A percentile compares a stretch with the other conserved stretches of the same genome.
Evolutionary conservation across 768 basidiomycete species (phyloP).

Genomic region (Antrodiella citrinella): DNA sequence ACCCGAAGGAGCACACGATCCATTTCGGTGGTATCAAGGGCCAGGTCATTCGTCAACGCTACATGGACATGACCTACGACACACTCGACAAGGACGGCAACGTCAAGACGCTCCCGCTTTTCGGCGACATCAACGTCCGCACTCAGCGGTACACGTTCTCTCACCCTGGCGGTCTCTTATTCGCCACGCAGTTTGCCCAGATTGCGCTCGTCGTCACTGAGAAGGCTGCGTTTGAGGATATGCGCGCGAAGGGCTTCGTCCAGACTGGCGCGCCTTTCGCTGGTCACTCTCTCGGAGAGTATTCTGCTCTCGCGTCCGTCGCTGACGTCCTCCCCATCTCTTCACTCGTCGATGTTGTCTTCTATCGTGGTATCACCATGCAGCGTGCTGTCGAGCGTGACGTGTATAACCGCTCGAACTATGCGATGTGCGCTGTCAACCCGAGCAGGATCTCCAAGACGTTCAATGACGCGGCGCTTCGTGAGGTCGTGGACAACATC

Average conservation of each 20-base stretch:
- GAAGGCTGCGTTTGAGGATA: constrained; percentile 97
- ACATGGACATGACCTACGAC: constrained; percentile 99
- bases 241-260: constrained; percentile 93
- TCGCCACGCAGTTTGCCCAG: constrained; percentile 97
- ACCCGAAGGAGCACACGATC: constrained; percentile 95
- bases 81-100: constrained; percentile 94
- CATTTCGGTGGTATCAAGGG: constrained; percentile 99
- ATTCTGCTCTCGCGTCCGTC: constrained; percentile 95
- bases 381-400: constrained; percentile 98
- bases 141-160: constrained; percentile 98
- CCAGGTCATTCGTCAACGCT: constrained; percentile 95
- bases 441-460: constrained; percentile 90
- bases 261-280: constrained; percentile 91
- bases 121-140: constrained; percentile 90
- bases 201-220: constrained; percentile 98
- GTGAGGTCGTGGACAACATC: constrained; percentile 94
- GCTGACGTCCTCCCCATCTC: constrained; percentile 95
- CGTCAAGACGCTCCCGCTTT: constrained; percentile 92
- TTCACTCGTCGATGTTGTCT: constrained; percentile 93
- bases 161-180: constrained; percentile 90
- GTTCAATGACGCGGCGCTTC: constrained; percentile 92
- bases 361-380: constrained; percentile 99
- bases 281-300: constrained; percentile 97
- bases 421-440: constrained; percentile 99
- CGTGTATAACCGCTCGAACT: constrained; percentile 85